phyloP scores from a whole-genome alignment of 169 alveolate species.

The Plasmodium knowlesi region DNA sequence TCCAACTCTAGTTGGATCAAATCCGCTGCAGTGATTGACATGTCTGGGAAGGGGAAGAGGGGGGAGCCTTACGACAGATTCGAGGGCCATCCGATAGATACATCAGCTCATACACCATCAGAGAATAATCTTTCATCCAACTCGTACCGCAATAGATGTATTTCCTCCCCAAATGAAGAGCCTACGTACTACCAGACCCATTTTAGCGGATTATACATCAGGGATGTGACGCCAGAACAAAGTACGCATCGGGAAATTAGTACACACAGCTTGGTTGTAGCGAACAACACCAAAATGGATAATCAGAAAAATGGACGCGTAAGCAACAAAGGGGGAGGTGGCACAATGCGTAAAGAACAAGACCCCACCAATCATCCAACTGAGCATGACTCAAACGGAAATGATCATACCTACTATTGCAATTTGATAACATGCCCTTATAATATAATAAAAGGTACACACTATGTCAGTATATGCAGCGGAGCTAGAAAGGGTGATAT shows the following conservation, averaged over 20 bases:
- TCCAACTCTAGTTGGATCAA: not conserved
- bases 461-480: not conserved
- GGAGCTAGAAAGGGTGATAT: not conserved
- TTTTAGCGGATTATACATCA: not conserved
- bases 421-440: not conserved
- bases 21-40: not conserved
- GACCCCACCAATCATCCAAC: not conserved
- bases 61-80: not conserved
- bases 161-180: not conserved
- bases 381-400: not conserved
- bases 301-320: not conserved
- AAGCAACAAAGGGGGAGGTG: not conserved
- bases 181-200: not conserved
- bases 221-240: not conserved
- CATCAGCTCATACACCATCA: not conserved
- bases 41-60: not conserved
- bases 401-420: not conserved
- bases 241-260: not conserved
- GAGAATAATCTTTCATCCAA: not conserved
- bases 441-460: slow-evolving; percentile 11
- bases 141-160: not conserved
- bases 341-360: not conserved
- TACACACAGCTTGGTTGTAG: not conserved
- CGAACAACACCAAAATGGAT: not conserved
- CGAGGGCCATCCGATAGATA: not conserved